These are phyloP conservation scores for Arctium minus DNA, from an alignment of 129 eudicot genomes.

Conservation along the genomic window DNA sequence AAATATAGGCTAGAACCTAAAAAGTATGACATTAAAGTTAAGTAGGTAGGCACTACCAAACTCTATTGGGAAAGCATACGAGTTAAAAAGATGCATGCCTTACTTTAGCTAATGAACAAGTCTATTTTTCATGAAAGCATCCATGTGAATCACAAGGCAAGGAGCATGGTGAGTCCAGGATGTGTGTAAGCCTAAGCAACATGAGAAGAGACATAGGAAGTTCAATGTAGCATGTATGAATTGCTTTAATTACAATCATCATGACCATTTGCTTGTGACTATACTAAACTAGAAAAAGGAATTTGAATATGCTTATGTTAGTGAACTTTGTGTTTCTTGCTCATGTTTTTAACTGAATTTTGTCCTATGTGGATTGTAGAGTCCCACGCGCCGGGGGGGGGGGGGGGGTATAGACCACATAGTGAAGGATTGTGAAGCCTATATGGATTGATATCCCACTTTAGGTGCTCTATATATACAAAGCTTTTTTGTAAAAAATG, in stretches of 20 bases:
- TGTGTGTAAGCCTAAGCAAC: background rate
- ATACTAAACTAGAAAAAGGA: background rate
- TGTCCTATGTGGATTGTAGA: background rate
- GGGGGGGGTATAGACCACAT: background rate
- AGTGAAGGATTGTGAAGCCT: background rate
- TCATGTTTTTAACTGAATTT: background rate
- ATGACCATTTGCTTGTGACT: background rate
- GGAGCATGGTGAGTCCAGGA: background rate
- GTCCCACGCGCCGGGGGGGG: background rate
- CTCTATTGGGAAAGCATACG: background rate
- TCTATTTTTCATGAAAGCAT: background rate
- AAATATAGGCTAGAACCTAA: background rate
- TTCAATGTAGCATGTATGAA: background rate
- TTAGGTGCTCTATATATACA: background rate
- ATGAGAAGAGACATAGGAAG: background rate
- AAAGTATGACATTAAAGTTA: background rate
- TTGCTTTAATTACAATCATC: background rate
- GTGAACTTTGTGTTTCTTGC: background rate
- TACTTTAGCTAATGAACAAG: background rate
- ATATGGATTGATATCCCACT: background rate
- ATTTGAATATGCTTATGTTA: background rate
- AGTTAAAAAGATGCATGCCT: background rate
- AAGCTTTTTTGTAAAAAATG: background rate
- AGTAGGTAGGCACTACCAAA: background rate
- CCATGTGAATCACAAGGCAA: background rate